Evolutionary conservation across 352 stramenopile species (phyloP).

Genomic region (Globisporangium cederbergense): DNA sequence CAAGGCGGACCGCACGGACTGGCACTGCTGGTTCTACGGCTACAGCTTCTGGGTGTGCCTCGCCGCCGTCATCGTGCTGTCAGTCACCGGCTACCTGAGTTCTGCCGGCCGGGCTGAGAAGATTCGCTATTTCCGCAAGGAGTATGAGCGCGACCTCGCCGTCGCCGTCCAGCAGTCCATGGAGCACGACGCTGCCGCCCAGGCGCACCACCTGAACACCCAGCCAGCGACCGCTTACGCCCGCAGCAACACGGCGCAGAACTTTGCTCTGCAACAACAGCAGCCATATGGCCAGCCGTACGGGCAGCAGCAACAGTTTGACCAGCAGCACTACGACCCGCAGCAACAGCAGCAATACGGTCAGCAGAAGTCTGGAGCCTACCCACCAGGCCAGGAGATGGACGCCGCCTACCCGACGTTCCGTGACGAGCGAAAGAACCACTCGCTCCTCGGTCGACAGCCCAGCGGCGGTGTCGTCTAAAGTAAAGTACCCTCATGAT

Average conservation of each 20-base stretch:
- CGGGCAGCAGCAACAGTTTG: conserved; percentile 8
- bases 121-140: conserved; percentile 81
- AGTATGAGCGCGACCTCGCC: conserved; percentile 75
- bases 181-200: conserved; percentile 41
- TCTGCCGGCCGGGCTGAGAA: conserved; percentile 79
- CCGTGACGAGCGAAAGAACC: conserved; percentile 57
- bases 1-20: conserved; percentile 61
- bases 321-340: conserved; percentile 9
- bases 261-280: conserved; percentile 25
- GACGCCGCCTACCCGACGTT: conserved; percentile 62
- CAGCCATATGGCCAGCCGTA: conserved; percentile 14
- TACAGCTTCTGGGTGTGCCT: conserved; percentile 86
- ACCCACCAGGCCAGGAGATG: conserved; percentile 19
- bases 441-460: conserved; percentile 60
- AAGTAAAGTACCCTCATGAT: conserved; percentile 4
- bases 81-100: conserved; percentile 72
- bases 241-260: conserved; percentile 35
- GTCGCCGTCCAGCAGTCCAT: conserved; percentile 75
- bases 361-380: conserved; percentile 19
- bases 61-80: conserved; percentile 75
- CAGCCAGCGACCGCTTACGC: conserved; percentile 26
- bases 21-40: conserved; percentile 86
- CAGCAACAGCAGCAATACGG: conserved; percentile 19
- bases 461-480: conserved; percentile 69
- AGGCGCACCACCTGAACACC: conserved; percentile 16